Evolutionary conservation across 2,329 filamentous ascomycete species (phyloP).

Genomic region (Fusarium coffeatum): DNA sequence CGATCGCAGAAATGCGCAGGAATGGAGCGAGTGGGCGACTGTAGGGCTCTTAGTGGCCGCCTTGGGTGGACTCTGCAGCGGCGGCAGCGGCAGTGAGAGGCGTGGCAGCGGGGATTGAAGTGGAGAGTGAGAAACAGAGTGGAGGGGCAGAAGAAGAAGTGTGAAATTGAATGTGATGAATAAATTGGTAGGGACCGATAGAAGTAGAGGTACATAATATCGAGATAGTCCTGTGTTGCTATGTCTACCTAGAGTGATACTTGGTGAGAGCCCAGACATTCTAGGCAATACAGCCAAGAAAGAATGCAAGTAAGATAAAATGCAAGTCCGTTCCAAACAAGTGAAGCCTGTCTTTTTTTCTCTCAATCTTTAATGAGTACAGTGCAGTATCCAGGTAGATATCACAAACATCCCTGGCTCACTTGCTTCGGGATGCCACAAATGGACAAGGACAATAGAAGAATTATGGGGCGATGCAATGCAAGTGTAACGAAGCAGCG

Average conservation of each 20-base stretch:
- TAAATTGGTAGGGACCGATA: not conserved
- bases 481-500: conserved; percentile 39
- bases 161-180: not conserved
- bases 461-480: conserved; percentile 24
- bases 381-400: not conserved
- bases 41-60: conserved; percentile 43
- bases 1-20: conserved; percentile 33
- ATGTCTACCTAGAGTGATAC: not conserved
- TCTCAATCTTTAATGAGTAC: not conserved
- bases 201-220: not conserved
- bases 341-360: conserved; percentile 9
- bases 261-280: not conserved
- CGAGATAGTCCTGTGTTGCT: no score
- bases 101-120: conserved; percentile 26
- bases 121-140: conserved; percentile 13
- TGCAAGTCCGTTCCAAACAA: conserved; percentile 23
- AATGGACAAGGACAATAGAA: conserved; percentile 19
- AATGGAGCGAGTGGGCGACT: conserved; percentile 41
- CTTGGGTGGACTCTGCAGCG: conserved; percentile 24
- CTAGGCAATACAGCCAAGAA: not conserved
- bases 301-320: not conserved
- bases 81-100: conserved; percentile 19
- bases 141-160: not conserved
- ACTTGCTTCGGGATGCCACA: conserved; percentile 35
- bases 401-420: conserved; percentile 10